Conservation (phyloP, 2,329 filamentous ascomycete genomes). For the Zasmidium citrigriseum region DNA sequence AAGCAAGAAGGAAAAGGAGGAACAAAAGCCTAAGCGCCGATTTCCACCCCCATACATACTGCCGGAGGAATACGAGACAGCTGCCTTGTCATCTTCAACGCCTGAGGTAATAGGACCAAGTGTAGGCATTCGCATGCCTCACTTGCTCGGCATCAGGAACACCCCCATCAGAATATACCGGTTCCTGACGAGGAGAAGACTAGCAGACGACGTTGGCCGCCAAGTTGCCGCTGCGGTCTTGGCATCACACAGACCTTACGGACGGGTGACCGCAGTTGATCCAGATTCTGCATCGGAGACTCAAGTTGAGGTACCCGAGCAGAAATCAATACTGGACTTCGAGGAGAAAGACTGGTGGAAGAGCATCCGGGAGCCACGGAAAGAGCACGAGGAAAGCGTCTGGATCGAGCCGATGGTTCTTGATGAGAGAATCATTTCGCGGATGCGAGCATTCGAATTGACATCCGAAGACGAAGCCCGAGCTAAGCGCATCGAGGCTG, state of each 20-base stretch:
- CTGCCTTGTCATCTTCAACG: slow-evolving; percentile 63
- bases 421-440: slow-evolving; percentile 71
- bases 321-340: slow-evolving; percentile 62
- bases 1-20: slow-evolving; percentile 37
- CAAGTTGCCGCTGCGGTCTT: slow-evolving; percentile 86
- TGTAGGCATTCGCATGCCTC: slow-evolving; percentile 74
- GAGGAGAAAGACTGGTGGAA: slow-evolving; percentile 88
- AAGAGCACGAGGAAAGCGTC: slow-evolving; percentile 59
- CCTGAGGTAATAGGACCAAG: slow-evolving; percentile 74
- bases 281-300: slow-evolving; percentile 27
- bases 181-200: slow-evolving; percentile 78
- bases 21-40: slow-evolving; percentile 50
- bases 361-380: slow-evolving; percentile 59
- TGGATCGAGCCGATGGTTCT: slow-evolving; percentile 72
- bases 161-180: slow-evolving; percentile 84
- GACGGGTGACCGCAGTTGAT: slow-evolving; percentile 25
- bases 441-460: slow-evolving; percentile 80
- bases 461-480: slow-evolving; percentile 68
- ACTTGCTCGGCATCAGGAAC: slow-evolving; percentile 89
- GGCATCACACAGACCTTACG: slow-evolving; percentile 52
- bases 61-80: slow-evolving; percentile 68
- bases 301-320: slow-evolving; percentile 55
- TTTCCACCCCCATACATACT: slow-evolving; percentile 75
- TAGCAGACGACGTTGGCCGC: slow-evolving; percentile 86
- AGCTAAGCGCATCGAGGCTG: slow-evolving; percentile 48